A percentile compares a stretch with the other conserved stretches of the same genome.
Conservation (phyloP, 2,329 filamentous ascomycete genomes). For the Epichloe elymi region DNA sequence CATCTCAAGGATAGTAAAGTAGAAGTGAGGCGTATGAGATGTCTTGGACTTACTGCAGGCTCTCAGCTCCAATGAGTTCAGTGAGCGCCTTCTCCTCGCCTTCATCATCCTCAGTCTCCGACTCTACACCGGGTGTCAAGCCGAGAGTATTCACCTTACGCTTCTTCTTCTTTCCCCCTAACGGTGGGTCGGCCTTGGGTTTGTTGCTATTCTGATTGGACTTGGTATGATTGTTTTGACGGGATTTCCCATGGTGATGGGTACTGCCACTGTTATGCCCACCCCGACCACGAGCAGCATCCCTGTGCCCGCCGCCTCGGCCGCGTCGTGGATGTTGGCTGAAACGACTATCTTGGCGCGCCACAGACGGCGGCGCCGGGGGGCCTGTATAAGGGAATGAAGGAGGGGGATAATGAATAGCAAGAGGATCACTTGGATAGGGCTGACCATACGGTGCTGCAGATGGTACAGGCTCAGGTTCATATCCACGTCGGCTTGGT, state of each 20-base stretch:
- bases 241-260: conserved; percentile 29
- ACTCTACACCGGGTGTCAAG: conserved; percentile 52
- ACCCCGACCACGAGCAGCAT: conserved; percentile 29
- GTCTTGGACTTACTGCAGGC: conserved; percentile 34
- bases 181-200: conserved; percentile 26
- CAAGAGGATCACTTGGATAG: conserved; percentile 27
- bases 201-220: conserved; percentile 9
- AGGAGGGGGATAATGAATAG: conserved; percentile 21
- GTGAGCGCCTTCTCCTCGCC: conserved; percentile 56
- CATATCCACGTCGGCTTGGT: conserved; percentile 22
- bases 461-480: conserved; percentile 19
- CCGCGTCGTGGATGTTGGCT: conserved; percentile 22
- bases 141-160: conserved; percentile 60
- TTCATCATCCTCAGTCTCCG: conserved; percentile 52
- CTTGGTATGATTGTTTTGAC: conserved; percentile 20
- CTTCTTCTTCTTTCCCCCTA: conserved; percentile 54
- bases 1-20: neutral
- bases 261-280: conserved; percentile 13
- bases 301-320: conserved; percentile 21
- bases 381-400: conserved; percentile 27
- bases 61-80: conserved; percentile 41
- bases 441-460: conserved; percentile 25
- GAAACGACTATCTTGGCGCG: conserved; percentile 22
- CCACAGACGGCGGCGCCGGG: conserved; percentile 22
- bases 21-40: neutral